Conservation (phyloP, 2,329 filamentous ascomycete genomes). For the Chaetomium globosum region DNA sequence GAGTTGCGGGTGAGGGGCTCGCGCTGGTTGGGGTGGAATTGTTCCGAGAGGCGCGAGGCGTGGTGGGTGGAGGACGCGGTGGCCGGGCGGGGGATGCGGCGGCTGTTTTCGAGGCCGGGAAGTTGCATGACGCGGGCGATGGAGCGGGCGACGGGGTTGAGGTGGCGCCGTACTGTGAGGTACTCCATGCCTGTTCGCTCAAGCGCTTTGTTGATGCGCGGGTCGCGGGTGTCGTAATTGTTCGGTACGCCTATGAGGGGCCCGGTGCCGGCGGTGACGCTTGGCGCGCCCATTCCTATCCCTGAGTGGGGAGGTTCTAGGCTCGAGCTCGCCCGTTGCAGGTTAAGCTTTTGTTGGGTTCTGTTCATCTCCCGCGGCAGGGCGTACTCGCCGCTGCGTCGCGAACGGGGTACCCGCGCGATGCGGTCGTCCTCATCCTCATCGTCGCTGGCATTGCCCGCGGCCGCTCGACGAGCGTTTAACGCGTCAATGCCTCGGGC, state of each 20-base stretch:
- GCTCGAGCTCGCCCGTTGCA: constrained; percentile 71
- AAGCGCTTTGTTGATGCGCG: constrained; percentile 64
- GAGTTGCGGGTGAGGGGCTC: constrained; percentile 33
- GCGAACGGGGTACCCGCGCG: constrained; percentile 23
- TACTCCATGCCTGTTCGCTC: constrained; percentile 74
- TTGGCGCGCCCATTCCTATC: constrained; percentile 38
- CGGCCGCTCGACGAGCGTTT: constrained; percentile 35
- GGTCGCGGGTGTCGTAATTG: constrained; percentile 63
- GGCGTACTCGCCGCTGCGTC: constrained; percentile 46
- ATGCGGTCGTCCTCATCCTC: constrained; percentile 39
- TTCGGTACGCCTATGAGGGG: constrained; percentile 54
- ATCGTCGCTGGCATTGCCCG: constrained; percentile 46
- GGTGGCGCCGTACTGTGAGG: constrained; percentile 70
- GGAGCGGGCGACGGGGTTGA: constrained; percentile 69
- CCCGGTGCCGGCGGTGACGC: constrained; percentile 48
- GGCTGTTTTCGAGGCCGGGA: constrained; percentile 54
- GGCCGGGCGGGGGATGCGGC: constrained; percentile 47
- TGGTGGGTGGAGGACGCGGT: constrained; percentile 1
- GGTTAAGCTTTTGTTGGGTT: constrained; percentile 74
- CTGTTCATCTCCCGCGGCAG: constrained; percentile 61
- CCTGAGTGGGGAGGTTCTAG: constrained; percentile 61
- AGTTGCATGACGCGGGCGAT: constrained; percentile 57
- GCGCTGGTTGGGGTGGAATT: constrained; percentile 8
- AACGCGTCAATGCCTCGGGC: constrained; percentile 30
- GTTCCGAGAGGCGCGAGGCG: constrained; percentile 20